phyloP scores from a whole-genome alignment of 768 basidiomycete genomes.

The Pulveroboletus sp. region DNA sequence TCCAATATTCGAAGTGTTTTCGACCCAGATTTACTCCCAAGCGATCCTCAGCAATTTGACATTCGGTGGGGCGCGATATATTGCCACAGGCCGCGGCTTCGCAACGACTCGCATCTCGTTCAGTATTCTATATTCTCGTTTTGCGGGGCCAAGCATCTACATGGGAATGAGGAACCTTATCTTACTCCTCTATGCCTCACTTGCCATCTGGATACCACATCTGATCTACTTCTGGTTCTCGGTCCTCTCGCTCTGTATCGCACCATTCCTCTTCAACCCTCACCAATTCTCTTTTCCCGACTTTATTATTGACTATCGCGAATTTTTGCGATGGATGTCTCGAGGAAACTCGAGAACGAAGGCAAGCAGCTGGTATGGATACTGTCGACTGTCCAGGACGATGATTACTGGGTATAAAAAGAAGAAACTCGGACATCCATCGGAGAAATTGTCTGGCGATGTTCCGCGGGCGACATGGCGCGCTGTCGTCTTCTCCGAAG shows the following conservation, averaged over 20 bases:
- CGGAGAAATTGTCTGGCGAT: constrained; percentile 94
- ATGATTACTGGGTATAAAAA: constrained; percentile 99
- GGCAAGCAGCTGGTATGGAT: constrained; percentile 98
- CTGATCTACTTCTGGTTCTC: constrained; percentile 99
- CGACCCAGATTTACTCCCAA: constrained; percentile 97
- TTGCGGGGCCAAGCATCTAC: constrained; percentile 99
- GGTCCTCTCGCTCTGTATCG: constrained; percentile 89
- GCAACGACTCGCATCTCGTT: constrained; percentile 96
- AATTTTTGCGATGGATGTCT: constrained; percentile 99
- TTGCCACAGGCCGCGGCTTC: constrained; percentile 98
- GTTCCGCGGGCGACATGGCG: constrained; percentile 89
- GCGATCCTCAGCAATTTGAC: constrained; percentile 95
- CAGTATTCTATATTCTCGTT: constrained; percentile 95
- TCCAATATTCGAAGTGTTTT: constrained; percentile 98
- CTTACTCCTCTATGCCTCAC: constrained; percentile 84
- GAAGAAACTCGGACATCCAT: constrained; percentile 96
- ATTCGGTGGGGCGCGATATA: constrained; percentile 98
- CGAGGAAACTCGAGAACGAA: constrained; percentile 96
- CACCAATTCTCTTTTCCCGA: constrained; percentile 98
- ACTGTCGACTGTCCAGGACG: constrained; percentile 94
- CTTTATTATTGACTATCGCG: constrained; percentile 98
- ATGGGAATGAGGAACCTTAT: constrained; percentile 95
- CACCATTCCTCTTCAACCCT: constrained; percentile 99
- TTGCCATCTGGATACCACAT: constrained; percentile 91
- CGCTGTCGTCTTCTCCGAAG: constrained; percentile 79